A percentile compares a stretch with the other conserved stretches of the same genome.
Evolutionary conservation across 176 grass and related monocot genomes (phyloP).

Genomic region (Oryza meridionalis): DNA sequence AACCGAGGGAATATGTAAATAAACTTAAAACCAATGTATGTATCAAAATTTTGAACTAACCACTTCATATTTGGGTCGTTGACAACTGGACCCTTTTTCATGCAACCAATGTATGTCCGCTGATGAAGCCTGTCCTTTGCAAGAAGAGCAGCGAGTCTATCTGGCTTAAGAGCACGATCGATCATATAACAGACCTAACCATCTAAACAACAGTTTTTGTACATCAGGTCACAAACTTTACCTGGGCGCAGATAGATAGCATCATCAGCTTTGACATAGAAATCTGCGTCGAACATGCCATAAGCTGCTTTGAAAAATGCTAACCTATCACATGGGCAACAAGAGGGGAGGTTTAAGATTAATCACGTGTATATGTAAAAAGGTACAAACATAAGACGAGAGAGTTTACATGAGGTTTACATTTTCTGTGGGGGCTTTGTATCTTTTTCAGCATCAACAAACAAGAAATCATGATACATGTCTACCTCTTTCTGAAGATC

Average conservation of each 20-base stretch:
- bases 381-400: constrained; percentile 24
- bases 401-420: constrained; percentile 50
- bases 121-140: constrained; percentile 80
- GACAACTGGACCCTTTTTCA: constrained; percentile 97
- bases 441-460: constrained; percentile 90
- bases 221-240: constrained; percentile 42
- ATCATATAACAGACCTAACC: constrained; percentile 26
- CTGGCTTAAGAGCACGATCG: constrained; percentile 46
- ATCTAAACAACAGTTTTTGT: constrained; percentile 17
- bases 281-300: constrained; percentile 89
- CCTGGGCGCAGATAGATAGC: constrained; percentile 97
- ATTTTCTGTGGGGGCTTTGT: constrained; percentile 76
- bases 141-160: constrained; percentile 96
- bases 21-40: constrained; percentile 34
- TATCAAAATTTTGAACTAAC: constrained; percentile 42
- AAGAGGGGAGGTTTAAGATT: constrained; percentile 30
- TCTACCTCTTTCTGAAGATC: constrained; percentile 82
- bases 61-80: constrained; percentile 93
- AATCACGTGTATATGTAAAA: constrained; percentile 40
- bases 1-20: neutral
- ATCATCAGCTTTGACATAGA: constrained; percentile 93
- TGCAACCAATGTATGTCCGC: constrained; percentile 89
- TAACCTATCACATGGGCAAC: constrained; percentile 62
- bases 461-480: constrained; percentile 88
- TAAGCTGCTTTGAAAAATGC: constrained; percentile 98